Conservation (phyloP, 352 stramenopile species). For the Pythium volutum region DNA sequence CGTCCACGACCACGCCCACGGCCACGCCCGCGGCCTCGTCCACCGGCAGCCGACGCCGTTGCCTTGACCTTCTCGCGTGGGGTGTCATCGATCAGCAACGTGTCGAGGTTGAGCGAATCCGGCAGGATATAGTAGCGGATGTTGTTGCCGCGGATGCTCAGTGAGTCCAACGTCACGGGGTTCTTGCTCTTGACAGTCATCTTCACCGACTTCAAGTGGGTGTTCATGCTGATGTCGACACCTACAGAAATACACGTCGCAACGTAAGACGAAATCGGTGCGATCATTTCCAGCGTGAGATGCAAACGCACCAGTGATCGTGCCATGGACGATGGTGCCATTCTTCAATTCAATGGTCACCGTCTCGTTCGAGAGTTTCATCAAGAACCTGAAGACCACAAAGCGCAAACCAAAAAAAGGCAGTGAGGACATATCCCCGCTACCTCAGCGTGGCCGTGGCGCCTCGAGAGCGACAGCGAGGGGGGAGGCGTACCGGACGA, state of each 20-base stretch:
- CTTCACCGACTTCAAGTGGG: slow-evolving; percentile 98
- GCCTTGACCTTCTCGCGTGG: slow-evolving; percentile 94
- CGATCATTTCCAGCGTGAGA: not conserved
- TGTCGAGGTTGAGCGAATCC: slow-evolving; percentile 98
- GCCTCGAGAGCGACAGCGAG: not conserved
- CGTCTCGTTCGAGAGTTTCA: slow-evolving; percentile 99
- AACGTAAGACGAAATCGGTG: not conserved
- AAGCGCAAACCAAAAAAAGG: not conserved
- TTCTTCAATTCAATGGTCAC: slow-evolving; percentile 99
- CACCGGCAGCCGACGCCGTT: slow-evolving; percentile 47
- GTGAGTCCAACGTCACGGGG: slow-evolving; percentile 94
- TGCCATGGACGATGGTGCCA: slow-evolving; percentile 98
- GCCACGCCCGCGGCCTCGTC: slow-evolving; percentile 73
- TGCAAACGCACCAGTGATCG: slow-evolving; percentile 86
- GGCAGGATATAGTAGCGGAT: slow-evolving; percentile 96
- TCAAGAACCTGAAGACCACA: slow-evolving; percentile 87
- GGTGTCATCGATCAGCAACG: slow-evolving; percentile 97
- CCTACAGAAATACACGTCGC: slow-evolving; percentile 40
- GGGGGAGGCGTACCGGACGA: slow-evolving; percentile 29
- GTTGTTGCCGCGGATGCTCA: slow-evolving; percentile 98
- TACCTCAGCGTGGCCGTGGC: not conserved
- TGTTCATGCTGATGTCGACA: slow-evolving; percentile 99
- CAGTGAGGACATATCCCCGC: not conserved
- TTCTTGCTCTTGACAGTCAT: slow-evolving; percentile 98
- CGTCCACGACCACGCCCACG: slow-evolving; percentile 71